Percentiles rank a stretch among this genome's conserved stretches.
phyloP scores from a whole-genome alignment of 2,329 filamentous ascomycete species.

The Dryadomyces quercus-mongolicae region DNA sequence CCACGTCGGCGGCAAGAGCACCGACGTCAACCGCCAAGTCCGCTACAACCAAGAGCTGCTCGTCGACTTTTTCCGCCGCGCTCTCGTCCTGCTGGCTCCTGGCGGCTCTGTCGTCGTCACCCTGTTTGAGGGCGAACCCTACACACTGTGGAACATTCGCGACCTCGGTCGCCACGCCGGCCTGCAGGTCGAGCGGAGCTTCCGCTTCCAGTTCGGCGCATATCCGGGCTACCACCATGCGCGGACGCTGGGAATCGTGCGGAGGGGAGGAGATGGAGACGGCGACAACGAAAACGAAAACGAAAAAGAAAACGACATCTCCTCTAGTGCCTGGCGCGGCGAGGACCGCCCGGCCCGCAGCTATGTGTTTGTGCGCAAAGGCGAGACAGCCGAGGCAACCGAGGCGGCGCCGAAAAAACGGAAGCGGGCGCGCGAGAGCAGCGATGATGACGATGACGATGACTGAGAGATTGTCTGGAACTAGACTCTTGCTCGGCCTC shows the following conservation, averaged over 20 bases:
- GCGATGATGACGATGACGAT: constrained; percentile 1
- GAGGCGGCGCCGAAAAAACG: constrained; percentile 16
- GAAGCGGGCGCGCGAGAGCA: constrained; percentile 10
- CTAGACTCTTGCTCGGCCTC: too few relatives aligned
- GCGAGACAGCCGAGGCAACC: constrained; percentile 25
- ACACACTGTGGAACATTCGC: constrained; percentile 88
- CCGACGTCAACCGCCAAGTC: constrained; percentile 89
- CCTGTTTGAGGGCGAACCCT: constrained; percentile 86
- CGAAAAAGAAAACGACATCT: neutral
- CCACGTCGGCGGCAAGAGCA: constrained; percentile 83
- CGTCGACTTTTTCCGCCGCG: constrained; percentile 52
- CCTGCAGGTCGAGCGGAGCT: constrained; percentile 57
- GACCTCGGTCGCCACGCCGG: constrained; percentile 74
- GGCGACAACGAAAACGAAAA: neutral
- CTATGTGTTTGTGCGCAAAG: constrained; percentile 50
- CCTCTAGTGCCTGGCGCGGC: constrained; percentile 32
- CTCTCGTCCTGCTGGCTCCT: constrained; percentile 37
- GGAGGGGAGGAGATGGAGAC: neutral
- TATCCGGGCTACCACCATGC: constrained; percentile 69
- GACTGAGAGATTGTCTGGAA: neutral
- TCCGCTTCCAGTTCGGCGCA: constrained; percentile 49
- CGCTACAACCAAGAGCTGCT: constrained; percentile 77
- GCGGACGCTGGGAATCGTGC: constrained; percentile 55
- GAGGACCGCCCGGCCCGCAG: constrained; percentile 43
- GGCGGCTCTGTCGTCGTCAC: constrained; percentile 64